Percentiles rank a stretch among this genome's conserved stretches.
These are phyloP conservation scores for Globisporangium okanoganense DNA, from an alignment of 352 stramenopile genomes.

Conservation along the genomic window DNA sequence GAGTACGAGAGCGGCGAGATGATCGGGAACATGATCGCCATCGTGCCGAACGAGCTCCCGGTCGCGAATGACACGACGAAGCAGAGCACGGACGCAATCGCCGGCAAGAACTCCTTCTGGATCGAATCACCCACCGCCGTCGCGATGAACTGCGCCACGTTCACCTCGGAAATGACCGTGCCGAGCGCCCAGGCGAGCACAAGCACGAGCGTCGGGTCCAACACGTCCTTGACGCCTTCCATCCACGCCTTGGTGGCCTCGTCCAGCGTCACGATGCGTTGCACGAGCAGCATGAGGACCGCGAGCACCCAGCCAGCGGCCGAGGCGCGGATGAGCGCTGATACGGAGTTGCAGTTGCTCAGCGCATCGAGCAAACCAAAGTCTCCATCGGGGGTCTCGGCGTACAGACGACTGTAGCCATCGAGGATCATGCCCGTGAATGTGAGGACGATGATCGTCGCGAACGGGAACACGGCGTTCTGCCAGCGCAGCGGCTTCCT, in stretches of 20 bases:
- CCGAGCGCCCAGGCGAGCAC: constrained; percentile 88
- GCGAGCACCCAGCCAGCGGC: constrained; percentile 72
- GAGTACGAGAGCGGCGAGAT: constrained; percentile 82
- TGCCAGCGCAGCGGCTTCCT: constrained; percentile 75
- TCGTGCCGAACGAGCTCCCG: constrained; percentile 87
- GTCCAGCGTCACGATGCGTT: constrained; percentile 84
- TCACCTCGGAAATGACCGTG: constrained; percentile 80
- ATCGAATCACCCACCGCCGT: constrained; percentile 75
- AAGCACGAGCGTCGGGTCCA: constrained; percentile 88
- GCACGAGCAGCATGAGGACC: constrained; percentile 62
- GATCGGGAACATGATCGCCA: constrained; percentile 93
- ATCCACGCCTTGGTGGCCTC: constrained; percentile 88
- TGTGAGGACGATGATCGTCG: constrained; percentile 75
- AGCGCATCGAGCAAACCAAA: constrained; percentile 67
- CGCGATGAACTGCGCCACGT: constrained; percentile 78
- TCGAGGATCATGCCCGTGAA: constrained; percentile 89
- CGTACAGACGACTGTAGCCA: constrained; percentile 51
- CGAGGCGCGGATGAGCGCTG: constrained; percentile 73
- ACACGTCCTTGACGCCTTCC: constrained; percentile 90
- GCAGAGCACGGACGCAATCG: constrained; percentile 81
- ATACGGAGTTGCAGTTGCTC: constrained; percentile 76
- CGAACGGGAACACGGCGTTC: constrained; percentile 85
- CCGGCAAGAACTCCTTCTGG: constrained; percentile 71
- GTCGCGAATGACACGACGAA: constrained; percentile 90
- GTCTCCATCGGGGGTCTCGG: constrained; percentile 33